Base-by-base conservation (phyloP, 2,329 filamentous ascomycete genomes). In the Fusarium burgessii region DNA sequence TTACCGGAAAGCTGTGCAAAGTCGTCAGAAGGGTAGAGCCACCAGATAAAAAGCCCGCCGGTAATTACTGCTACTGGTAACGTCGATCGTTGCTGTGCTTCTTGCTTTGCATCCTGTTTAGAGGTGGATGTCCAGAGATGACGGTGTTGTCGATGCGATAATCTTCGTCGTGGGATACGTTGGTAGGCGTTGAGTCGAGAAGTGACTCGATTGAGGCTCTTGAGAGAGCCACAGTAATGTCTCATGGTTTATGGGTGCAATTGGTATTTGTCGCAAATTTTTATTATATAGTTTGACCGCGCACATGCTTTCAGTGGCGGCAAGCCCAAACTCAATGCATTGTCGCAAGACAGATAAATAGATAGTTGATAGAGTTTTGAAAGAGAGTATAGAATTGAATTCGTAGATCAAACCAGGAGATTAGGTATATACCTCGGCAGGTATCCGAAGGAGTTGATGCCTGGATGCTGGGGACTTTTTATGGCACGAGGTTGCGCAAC, bases 11-110 rank as follows among this genome's bases (percentile, higher is more conserved):
- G 77, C 63, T 77, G 76, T 45, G 79, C 78, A 72, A 84, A 83
- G 46, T 84, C 82, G 38, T 83, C 81, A 43, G 81, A 79, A 50
- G 83, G 83, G 58, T 84, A 84, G 7, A 84, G 77, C 77, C 77
- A 79, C 83, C 83, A 84, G 46, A 82, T 76, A 52, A 83, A 79
- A 35, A 84, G 72, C n/a, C 78, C 78, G 45, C 77, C 76, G 29
- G 80, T 77, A 60, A 81, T 71, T 64, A 82, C 73, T 63, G 77
- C 78, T 52, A 77, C 72, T 13, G 80, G 77, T 40, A 79, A 71
- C 58, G 75, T 68, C 49, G 75, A 76, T 41, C 64, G 64, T 64
- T 71, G 72, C 64, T 72, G 70, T 47, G 62, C 58, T 57, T 74
- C 57, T 62, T 76, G 57, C 58, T 76, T 73, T 32, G 61, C 65